These are phyloP conservation scores for Pythium aphanidermatum DNA, from an alignment of 352 stramenopile genomes.

Conservation along the genomic window DNA sequence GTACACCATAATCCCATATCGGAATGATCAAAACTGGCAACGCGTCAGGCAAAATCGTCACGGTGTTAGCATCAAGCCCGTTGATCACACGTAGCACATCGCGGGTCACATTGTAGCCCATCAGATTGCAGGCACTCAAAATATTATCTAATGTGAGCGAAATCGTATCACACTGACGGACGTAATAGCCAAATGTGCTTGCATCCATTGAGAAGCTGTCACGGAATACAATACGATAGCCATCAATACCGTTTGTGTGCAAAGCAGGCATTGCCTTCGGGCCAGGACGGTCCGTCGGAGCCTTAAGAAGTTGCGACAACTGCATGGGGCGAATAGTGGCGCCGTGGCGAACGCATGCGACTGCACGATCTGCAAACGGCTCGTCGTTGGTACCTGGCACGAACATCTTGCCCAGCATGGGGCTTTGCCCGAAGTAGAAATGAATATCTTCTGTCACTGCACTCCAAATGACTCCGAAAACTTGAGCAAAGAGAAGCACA, in stretches of 20 bases:
- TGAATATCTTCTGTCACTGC: no score
- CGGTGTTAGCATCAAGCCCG: conserved; percentile 12
- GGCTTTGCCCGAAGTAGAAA: no score
- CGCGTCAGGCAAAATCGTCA: conserved; percentile 19
- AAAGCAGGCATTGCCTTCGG: no score
- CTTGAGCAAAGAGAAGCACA: no score
- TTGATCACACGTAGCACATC: conserved; percentile 23
- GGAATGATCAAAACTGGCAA: conserved; percentile 34
- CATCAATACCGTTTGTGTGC: conserved; percentile 1
- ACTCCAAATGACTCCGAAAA: no score
- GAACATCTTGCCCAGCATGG: no score
- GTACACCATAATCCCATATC: conserved; percentile 32
- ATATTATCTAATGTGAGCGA: conserved; percentile 1
- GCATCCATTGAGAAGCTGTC: not conserved
- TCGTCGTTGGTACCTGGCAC: no score
- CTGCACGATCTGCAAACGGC: conserved; percentile 29
- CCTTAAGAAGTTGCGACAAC: no score
- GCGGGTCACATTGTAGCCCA: conserved; percentile 13
- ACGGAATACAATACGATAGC: conserved; percentile 8
- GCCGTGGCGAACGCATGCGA: conserved; percentile 32
- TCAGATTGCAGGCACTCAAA: not conserved
- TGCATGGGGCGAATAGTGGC: conserved; percentile 25
- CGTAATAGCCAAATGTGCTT: not conserved
- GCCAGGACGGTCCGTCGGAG: not conserved
- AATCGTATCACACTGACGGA: not conserved